These are phyloP conservation scores for Hyphodiscus hymeniophilus DNA, from an alignment of 495 filamentous ascomycete species.

Conservation along the genomic window DNA sequence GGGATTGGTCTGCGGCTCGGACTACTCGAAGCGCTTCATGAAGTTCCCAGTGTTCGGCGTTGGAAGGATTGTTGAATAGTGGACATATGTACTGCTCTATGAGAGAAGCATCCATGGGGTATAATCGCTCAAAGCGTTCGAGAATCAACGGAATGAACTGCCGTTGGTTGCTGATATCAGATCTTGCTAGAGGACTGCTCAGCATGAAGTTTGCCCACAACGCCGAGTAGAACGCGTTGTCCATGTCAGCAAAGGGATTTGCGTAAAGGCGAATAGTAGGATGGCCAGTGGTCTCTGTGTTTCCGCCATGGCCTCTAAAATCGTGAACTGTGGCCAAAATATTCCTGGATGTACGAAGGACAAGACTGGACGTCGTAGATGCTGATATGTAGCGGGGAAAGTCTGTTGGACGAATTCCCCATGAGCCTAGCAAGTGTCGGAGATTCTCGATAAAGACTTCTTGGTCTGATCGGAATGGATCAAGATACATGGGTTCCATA, in stretches of 20 bases:
- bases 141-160: constrained; percentile 60
- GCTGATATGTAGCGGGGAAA: constrained; percentile 50
- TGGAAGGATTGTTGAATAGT: constrained; percentile 16
- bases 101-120: constrained; percentile 26
- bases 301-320: constrained; percentile 24
- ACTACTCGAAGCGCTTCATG: constrained; percentile 48
- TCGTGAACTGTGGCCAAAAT: constrained; percentile 48
- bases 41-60: constrained; percentile 24
- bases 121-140: constrained; percentile 42
- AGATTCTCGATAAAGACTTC: constrained; percentile 57
- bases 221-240: constrained; percentile 63
- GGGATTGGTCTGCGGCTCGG: constrained; percentile 50
- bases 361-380: constrained; percentile 53
- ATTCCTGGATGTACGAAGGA: constrained; percentile 71
- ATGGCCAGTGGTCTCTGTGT: constrained; percentile 13
- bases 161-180: constrained; percentile 33
- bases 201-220: constrained; percentile 72
- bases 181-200: constrained; percentile 24
- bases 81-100: constrained; percentile 26
- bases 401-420: constrained; percentile 48
- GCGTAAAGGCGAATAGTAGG: constrained; percentile 19
- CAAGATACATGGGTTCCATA: constrained; percentile 63
- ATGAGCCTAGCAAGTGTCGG: constrained; percentile 47
- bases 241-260: constrained; percentile 42
- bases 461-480: constrained; percentile 65